These are phyloP conservation scores for Lignosus rhinocerotis DNA, from an alignment of 1,284 basidiomycete genomes.

Conservation along the genomic window DNA sequence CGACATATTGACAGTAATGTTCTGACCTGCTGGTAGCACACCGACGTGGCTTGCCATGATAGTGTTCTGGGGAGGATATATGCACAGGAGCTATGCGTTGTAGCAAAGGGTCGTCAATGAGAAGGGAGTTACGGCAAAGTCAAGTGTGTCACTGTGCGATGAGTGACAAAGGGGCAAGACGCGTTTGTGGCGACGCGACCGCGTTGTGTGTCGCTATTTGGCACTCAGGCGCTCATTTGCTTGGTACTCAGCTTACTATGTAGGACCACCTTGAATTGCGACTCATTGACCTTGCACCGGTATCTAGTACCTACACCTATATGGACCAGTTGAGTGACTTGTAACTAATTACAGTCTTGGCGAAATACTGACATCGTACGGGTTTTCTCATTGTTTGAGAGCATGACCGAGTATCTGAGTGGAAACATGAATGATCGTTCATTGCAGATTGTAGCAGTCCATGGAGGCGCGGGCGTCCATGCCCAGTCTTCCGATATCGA, in stretches of 20 bases:
- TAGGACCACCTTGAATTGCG: too few relatives aligned
- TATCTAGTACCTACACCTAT: too few relatives aligned
- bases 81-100: not conserved
- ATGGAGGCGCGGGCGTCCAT: constrained; percentile 70
- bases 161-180: constrained; percentile 3
- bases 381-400: not conserved
- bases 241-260: not conserved
- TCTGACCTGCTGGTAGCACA: constrained; percentile 33
- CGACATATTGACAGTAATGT: not conserved
- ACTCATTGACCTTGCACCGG: not conserved
- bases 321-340: too few relatives aligned
- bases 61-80: not conserved
- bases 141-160: not conserved
- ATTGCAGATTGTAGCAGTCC: constrained; percentile 48
- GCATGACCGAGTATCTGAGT: not conserved
- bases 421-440: not conserved
- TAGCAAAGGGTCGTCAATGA: not conserved
- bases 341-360: too few relatives aligned
- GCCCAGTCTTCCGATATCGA: constrained; percentile 41
- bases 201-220: constrained; percentile 26
- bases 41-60: constrained; percentile 33
- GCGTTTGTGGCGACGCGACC: constrained; percentile 25
- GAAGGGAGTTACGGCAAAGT: too few relatives aligned
- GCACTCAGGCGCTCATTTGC: not conserved
- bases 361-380: too few relatives aligned